Percentiles rank a stretch among this genome's conserved stretches.
phyloP scores from a whole-genome alignment of 1,139 yeast genomes.

The Groenewaldozyma auringiensis region DNA sequence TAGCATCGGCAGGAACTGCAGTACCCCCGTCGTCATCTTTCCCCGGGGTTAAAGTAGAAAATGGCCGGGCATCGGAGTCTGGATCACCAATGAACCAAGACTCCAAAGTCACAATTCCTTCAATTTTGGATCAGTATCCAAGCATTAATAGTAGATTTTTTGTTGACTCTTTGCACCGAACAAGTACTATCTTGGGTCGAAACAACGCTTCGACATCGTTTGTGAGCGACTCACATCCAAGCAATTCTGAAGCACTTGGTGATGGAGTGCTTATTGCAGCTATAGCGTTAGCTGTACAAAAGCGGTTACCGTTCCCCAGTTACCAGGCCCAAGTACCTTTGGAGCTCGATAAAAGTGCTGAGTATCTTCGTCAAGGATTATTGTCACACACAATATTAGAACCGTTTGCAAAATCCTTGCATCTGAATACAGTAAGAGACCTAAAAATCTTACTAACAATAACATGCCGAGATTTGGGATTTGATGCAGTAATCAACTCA shows the following conservation, averaged over 20 bases:
- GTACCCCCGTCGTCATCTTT: background rate
- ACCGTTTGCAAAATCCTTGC: conserved; percentile 26
- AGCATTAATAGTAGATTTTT: background rate
- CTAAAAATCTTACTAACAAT: conserved; percentile 59
- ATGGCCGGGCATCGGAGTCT: background rate
- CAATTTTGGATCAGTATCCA: background rate
- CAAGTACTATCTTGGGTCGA: background rate
- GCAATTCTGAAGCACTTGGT: background rate
- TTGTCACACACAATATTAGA: conserved; percentile 13
- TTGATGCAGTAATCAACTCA: conserved; percentile 54
- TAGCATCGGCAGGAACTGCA: too few species aligned
- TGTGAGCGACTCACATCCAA: background rate
- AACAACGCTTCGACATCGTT: background rate
- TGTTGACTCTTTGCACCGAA: background rate
- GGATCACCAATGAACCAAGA: background rate
- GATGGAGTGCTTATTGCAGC: background rate
- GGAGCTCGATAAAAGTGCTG: conserved; percentile 6
- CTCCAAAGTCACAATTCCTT: background rate
- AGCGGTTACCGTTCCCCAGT: background rate
- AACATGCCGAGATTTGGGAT: conserved; percentile 72
- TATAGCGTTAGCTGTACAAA: background rate
- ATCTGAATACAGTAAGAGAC: conserved; percentile 42
- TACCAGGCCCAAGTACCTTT: background rate
- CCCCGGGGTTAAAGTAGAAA: background rate
- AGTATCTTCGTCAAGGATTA: conserved; percentile 13